Evolutionary conservation across 2,329 filamentous ascomycete species (phyloP).

Genomic region (Hirsutella rhossiliensis): DNA sequence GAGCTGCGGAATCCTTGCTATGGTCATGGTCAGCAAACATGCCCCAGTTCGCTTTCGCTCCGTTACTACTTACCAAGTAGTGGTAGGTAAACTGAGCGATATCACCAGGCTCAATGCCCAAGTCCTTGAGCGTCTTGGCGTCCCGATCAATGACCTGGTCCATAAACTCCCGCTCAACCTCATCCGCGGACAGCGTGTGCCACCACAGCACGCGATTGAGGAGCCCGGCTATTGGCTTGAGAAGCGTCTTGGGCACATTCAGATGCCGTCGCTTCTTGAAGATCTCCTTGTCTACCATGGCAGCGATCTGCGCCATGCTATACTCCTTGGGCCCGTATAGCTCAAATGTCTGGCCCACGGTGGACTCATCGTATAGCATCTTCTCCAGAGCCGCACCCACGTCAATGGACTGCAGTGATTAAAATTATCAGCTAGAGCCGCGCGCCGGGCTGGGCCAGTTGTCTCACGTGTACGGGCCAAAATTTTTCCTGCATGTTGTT

Average conservation of each 20-base stretch:
- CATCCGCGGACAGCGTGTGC: constrained; percentile 69
- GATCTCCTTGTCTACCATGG: constrained; percentile 85
- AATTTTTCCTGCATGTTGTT: constrained; percentile 91
- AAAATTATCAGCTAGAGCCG: not conserved
- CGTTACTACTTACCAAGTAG: constrained; percentile 60
- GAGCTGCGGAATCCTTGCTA: constrained; percentile 85
- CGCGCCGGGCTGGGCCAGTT: not conserved
- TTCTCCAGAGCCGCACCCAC: constrained; percentile 78
- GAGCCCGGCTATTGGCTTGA: constrained; percentile 63
- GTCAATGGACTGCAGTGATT: constrained; percentile 57
- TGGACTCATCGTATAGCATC: constrained; percentile 85
- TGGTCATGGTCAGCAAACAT: constrained; percentile 15
- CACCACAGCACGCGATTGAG: constrained; percentile 85
- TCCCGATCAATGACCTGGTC: constrained; percentile 83
- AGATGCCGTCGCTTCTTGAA: constrained; percentile 81
- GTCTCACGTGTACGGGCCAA: constrained; percentile 74
- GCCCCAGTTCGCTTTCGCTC: not conserved
- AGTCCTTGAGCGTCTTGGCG: constrained; percentile 91
- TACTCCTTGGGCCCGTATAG: constrained; percentile 91
- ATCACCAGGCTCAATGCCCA: constrained; percentile 81
- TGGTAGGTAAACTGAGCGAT: constrained; percentile 81
- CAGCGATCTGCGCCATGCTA: constrained; percentile 74
- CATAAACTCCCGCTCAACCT: constrained; percentile 85
- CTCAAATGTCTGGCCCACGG: constrained; percentile 83
- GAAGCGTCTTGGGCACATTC: constrained; percentile 71